Base-by-base conservation (phyloP, 2,329 filamentous ascomycete genomes). In the Clarireedia paspali region DNA sequence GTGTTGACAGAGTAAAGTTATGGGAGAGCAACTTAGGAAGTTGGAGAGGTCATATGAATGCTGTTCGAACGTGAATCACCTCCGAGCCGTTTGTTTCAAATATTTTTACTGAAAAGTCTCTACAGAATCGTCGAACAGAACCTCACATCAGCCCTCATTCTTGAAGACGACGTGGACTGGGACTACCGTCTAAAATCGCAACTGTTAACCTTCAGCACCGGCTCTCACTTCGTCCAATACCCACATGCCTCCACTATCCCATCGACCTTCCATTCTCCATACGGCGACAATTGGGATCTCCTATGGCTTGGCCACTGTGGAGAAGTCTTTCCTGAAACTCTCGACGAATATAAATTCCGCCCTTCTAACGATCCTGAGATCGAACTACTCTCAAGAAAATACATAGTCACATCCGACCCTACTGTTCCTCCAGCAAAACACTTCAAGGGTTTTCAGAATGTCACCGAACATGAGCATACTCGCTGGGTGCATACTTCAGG, bases 161-260 rank as follows among this genome's bases (percentile, higher is more conserved):
- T 76, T 55, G 73, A 76, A 58, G 74, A 75, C 56, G 73, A 76
- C 57, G 67, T 72, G 57, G 74, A 76, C 56, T 76, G 73, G 74
- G 73, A 75, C 53, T 66, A 73, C 47, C 63, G 68, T 26, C 56
- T 75, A 50, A 70, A 70, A 54, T 45, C 59, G 2, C 63, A 70
- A 54, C 42, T 70, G 23, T 56, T 59, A 24, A 60, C 66, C n/a
- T 65, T 70, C 46, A 66, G 66, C 4, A 36, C 39, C 9, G 56
- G 40, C 12, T 50, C 50, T 2, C 55, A 34, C 20, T 44, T 46
- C 6, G 38, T 62, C 6, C 57, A 56, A 30, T 55, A 55, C 27
- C 40, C 56, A 14, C n/a, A 27, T 30, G 24, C 45, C 5, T 36
- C 27, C 10, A 49, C 12, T 1, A 17, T 3, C 7, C 47, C 23